Conservation (phyloP, 495 filamentous ascomycete genomes). For the Geoglossum glabrum region DNA sequence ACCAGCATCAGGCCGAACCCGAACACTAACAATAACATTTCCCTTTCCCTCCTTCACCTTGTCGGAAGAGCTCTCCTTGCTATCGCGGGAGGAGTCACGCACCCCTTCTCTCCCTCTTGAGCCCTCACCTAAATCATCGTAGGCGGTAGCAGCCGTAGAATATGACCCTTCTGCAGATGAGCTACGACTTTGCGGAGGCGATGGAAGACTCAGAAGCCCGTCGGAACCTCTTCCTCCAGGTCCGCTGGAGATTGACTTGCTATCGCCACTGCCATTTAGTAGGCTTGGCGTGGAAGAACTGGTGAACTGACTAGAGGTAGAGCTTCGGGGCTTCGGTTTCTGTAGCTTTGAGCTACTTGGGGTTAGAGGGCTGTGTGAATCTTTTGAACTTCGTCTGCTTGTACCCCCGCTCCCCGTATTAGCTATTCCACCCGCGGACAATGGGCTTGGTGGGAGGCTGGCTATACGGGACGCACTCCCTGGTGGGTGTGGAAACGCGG, state of each 20-base stretch:
- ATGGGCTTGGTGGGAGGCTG: constrained; percentile 38
- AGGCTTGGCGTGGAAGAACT: constrained; percentile 46
- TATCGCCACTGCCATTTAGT: constrained; percentile 59
- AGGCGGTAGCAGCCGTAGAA: constrained; percentile 73
- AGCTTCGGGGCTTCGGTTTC: constrained; percentile 22
- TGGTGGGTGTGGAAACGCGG: constrained; percentile 80
- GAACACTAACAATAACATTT: constrained; percentile 89
- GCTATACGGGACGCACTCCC: constrained; percentile 31
- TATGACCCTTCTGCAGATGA: constrained; percentile 81
- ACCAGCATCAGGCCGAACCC: constrained; percentile 65
- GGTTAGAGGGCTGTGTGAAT: constrained; percentile 9
- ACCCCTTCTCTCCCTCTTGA: constrained; percentile 7
- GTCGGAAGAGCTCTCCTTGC: constrained; percentile 7
- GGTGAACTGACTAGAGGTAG: constrained; percentile 24
- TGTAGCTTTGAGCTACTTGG: constrained; percentile 12
- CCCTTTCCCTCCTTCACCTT: constrained; percentile 54
- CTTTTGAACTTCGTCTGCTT: constrained; percentile 9
- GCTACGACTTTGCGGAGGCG: constrained; percentile 69
- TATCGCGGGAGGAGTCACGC: not conserved
- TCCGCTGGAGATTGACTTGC: constrained; percentile 41
- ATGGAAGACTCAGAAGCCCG: constrained; percentile 47
- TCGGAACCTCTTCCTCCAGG: constrained; percentile 43
- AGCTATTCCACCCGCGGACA: constrained; percentile 23
- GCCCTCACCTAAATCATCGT: constrained; percentile 43
- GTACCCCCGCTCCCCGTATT: constrained; percentile 12